Evolutionary conservation across 306 rosid genomes (phyloP).

Genomic region (Glycyrrhiza uralensis): DNA sequence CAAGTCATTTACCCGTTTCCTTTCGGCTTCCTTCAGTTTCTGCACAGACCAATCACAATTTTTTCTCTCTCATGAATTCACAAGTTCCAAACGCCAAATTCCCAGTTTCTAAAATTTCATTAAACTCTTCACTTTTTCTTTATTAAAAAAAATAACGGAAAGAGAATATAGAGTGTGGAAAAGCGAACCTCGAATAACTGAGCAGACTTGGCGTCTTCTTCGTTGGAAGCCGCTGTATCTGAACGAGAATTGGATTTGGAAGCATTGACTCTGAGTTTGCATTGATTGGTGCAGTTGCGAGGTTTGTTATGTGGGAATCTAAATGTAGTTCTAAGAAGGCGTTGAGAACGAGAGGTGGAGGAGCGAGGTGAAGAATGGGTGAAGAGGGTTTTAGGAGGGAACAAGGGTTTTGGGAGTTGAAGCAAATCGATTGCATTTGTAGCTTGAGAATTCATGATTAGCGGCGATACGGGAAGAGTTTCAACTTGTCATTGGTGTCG

Average conservation of each 20-base stretch:
- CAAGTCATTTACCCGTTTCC: constrained; percentile 63
- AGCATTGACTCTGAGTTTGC: constrained; percentile 37
- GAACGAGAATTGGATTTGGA: constrained; percentile 33
- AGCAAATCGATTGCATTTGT: constrained; percentile 33
- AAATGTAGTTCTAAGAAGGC: constrained; percentile 25
- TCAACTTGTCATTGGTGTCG: not conserved
- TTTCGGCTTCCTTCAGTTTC: constrained; percentile 79
- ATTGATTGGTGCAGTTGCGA: too few relatives aligned
- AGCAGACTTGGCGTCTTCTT: constrained; percentile 61
- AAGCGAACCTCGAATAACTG: constrained; percentile 69
- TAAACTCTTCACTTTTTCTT: not conserved
- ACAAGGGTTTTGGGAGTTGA: constrained; percentile 45
- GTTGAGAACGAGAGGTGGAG: constrained; percentile 25
- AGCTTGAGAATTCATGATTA: constrained; percentile 51
- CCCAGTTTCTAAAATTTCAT: not conserved
- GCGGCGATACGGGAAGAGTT: not conserved
- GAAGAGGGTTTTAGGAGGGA: constrained; percentile 40
- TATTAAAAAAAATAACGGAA: not conserved
- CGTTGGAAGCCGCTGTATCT: constrained; percentile 17
- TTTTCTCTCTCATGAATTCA: constrained; percentile 5
- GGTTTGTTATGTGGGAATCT: constrained; percentile 3
- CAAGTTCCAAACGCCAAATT: constrained; percentile 3
- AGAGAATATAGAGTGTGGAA: not conserved
- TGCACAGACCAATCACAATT: constrained; percentile 32
- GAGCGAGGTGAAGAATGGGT: constrained; percentile 26